Conservation (phyloP, 2,329 filamentous ascomycete genomes). For the Cladophialophora yegresii region DNA sequence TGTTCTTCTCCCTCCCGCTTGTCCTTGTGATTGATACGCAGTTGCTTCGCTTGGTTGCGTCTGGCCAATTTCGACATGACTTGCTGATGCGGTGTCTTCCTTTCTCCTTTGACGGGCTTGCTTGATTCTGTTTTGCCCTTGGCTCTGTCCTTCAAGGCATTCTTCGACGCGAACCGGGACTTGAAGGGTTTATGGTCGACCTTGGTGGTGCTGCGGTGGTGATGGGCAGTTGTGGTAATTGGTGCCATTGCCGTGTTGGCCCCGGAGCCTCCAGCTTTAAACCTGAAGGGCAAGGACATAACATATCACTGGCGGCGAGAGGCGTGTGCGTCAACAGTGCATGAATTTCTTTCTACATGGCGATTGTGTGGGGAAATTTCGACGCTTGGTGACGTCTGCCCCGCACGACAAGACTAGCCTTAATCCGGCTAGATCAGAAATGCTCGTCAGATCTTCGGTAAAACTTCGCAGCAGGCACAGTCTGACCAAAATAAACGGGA, state of each 20-base stretch:
- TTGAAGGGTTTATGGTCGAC: constrained; percentile 87
- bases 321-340: not conserved
- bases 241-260: constrained; percentile 70
- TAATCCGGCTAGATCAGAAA: not conserved
- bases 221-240: constrained; percentile 66
- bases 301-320: not conserved
- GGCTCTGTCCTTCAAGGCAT: constrained; percentile 75
- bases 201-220: constrained; percentile 93
- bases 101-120: constrained; percentile 63
- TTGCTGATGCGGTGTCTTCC: constrained; percentile 92
- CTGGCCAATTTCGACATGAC: constrained; percentile 97
- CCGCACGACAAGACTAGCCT: not conserved
- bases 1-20: constrained; percentile 77
- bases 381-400: not conserved
- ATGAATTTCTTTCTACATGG: constrained; percentile 7
- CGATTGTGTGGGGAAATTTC: constrained; percentile 1
- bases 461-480: not conserved
- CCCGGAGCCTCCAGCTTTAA: constrained; percentile 73
- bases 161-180: constrained; percentile 84
- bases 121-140: constrained; percentile 80
- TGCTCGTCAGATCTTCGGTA: not conserved
- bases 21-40: constrained; percentile 77
- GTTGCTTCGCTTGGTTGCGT: constrained; percentile 91
- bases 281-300: constrained; percentile 73
- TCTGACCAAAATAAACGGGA: no score